phyloP scores from a whole-genome alignment of 2,329 filamentous ascomycete species.

The Cadophora sp. region DNA sequence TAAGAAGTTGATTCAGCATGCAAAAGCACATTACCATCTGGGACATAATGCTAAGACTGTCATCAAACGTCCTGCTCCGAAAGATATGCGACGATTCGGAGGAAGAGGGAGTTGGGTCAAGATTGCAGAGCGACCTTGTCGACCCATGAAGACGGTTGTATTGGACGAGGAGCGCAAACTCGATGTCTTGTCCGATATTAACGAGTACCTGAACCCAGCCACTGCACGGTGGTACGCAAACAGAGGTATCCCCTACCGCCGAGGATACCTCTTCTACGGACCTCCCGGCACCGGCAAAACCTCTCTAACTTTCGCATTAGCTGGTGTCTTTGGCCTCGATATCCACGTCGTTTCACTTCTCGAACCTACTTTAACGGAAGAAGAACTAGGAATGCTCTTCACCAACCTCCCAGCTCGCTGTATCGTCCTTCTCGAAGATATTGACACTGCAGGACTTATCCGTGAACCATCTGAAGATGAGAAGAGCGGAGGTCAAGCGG shows the following conservation, averaged over 20 bases:
- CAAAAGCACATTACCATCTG: constrained; percentile 58
- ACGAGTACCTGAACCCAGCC: constrained; percentile 76
- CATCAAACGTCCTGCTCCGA: constrained; percentile 59
- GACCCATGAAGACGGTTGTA: constrained; percentile 78
- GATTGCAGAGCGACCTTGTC: constrained; percentile 67
- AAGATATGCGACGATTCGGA: constrained; percentile 53
- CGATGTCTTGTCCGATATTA: constrained; percentile 72
- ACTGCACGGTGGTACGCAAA: constrained; percentile 77
- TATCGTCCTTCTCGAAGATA: constrained; percentile 72
- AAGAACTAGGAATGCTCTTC: constrained; percentile 65
- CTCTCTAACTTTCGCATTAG: constrained; percentile 68
- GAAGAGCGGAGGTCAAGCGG: constrained; percentile 27
- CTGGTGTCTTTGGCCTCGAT: constrained; percentile 69
- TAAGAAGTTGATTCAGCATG: constrained; percentile 60
- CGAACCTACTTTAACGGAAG: constrained; percentile 66
- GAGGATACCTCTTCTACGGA: constrained; percentile 81
- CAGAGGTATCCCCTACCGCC: constrained; percentile 75
- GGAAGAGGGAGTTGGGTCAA: constrained; percentile 58
- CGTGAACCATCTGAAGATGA: constrained; percentile 45
- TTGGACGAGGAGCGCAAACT: constrained; percentile 72
- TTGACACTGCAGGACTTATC: constrained; percentile 68
- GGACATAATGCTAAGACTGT: constrained; percentile 62
- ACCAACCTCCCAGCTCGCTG: constrained; percentile 66
- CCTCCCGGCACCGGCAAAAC: constrained; percentile 79
- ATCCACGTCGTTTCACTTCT: constrained; percentile 69